A percentile compares a stretch with the other conserved stretches of the same genome.
Conservation (phyloP, 208 protist species). For the Phytomonas sp. region DNA sequence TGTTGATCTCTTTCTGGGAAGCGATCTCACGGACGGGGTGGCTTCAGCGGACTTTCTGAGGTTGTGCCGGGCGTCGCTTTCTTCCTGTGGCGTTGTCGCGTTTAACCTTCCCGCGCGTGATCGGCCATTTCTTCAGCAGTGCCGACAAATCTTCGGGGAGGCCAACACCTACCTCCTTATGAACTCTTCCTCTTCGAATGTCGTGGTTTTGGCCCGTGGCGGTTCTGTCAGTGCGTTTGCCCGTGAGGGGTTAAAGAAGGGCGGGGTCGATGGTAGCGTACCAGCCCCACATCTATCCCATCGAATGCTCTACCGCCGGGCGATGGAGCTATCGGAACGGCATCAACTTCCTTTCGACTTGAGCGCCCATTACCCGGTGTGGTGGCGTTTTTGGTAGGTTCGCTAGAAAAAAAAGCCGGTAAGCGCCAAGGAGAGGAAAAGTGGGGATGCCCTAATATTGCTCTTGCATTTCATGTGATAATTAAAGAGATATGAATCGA, state of each 20-base stretch:
- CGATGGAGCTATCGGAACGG: conserved; percentile 36
- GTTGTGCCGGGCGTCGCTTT: conserved; percentile 38
- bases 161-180: conserved; percentile 62
- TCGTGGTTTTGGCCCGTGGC: conserved; percentile 62
- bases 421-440: background rate
- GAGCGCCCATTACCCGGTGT: conserved; percentile 59
- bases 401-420: background rate
- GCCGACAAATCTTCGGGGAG: conserved; percentile 42
- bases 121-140: conserved; percentile 41
- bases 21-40: conserved; percentile 31
- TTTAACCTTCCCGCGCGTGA: conserved; percentile 67
- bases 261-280: background rate
- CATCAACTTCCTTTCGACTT: conserved; percentile 70
- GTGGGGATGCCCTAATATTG: background rate
- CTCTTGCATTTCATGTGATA: background rate
- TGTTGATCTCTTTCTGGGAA: conserved; percentile 79
- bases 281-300: conserved; percentile 29
- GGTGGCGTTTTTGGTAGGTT: conserved; percentile 72
- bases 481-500: background rate
- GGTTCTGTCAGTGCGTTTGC: conserved; percentile 3
- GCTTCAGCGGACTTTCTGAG: conserved; percentile 41
- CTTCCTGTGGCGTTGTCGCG: conserved; percentile 57
- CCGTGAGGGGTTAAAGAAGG: background rate
- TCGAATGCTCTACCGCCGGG: conserved; percentile 49
- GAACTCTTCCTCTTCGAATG: conserved; percentile 52